Conservation (phyloP, 306 rosid genomes). For the Medicago lupulina region DNA sequence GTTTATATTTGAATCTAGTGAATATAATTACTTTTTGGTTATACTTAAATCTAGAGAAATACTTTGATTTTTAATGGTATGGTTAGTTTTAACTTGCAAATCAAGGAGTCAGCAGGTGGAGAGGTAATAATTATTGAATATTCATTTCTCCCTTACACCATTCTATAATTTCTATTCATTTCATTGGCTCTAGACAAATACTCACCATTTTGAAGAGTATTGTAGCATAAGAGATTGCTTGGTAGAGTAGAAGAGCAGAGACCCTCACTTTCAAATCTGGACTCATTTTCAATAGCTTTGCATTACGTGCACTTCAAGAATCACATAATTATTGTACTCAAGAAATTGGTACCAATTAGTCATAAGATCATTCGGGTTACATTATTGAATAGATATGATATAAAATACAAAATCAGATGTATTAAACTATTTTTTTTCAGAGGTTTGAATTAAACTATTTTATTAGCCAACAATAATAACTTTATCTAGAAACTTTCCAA, state of each 20-base stretch:
- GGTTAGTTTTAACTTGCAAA: not conserved
- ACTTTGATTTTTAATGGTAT: not conserved
- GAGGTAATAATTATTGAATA: too few species aligned
- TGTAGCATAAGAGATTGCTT: not conserved
- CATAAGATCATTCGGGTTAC: not conserved
- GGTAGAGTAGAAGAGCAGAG: not conserved
- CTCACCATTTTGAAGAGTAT: not conserved
- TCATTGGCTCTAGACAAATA: not conserved
- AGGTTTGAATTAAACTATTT: too few species aligned
- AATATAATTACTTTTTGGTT: too few species aligned
- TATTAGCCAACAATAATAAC: not conserved
- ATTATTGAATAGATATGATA: not conserved
- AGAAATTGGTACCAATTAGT: not conserved
- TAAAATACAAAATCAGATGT: too few species aligned
- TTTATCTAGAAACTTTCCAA: too few species aligned
- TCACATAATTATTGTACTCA: not conserved
- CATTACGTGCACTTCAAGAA: slow-evolving; percentile 1
- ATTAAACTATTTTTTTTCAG: too few species aligned
- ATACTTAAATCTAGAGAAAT: not conserved
- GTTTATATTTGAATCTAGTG: too few species aligned
- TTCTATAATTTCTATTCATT: not conserved
- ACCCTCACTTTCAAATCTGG: not conserved
- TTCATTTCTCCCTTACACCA: too few species aligned
- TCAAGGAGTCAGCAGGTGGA: too few species aligned
- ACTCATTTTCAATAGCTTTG: not conserved